Evolutionary conservation across 2,329 filamentous ascomycete genomes (phyloP), one percentile per base, ranked within the genome.

Genomic region (Curvularia sp.): DNA sequence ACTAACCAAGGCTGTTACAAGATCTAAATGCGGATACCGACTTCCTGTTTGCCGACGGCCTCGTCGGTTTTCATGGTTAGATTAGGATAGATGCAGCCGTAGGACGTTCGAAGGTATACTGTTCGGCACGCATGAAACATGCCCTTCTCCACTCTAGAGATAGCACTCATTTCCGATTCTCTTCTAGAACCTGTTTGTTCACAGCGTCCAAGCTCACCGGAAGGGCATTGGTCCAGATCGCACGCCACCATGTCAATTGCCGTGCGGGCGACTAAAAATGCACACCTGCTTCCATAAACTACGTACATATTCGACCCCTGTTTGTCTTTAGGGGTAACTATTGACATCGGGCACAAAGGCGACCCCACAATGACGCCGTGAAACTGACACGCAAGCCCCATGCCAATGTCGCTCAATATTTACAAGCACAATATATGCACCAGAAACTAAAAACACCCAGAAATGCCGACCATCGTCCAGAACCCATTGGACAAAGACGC

Each of bases 371-470:
- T 39, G 53, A 50, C 41, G 48, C 48, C 53, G 48, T 46, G 48
- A 56, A 49, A 38, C 41, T 23, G 53, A 41, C 34, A 28, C 36
- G 53, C 41, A 36, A 56, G 39, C 41, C 53, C 25, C 10, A 27
- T 38, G 41, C 41, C 41, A 23, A 32, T 13, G 15, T 34, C 32
- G 38, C 53, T 30, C 15, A 41, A 53, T 46, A 52, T 52, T 46
- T 41, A 41, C 48, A 53, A n/a, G 48, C 41, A 56, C 39, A 56
- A 58, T 25, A 46, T 59, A 59, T 56, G 28, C 55, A 56, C 48
- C 34, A 36, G 9, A 27, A 56, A 49, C 28, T n/a, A 23, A 55
- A 55, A 41, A 53, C 51, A 46, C 55, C 47, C 19, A 49, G 23
- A 23, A 49, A 43, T 36, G 45, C 27, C 42, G 27, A 25, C 53